Evolutionary conservation across 148 eudicot genomes (phyloP).

Genomic region (Spergularia bocconei): DNA sequence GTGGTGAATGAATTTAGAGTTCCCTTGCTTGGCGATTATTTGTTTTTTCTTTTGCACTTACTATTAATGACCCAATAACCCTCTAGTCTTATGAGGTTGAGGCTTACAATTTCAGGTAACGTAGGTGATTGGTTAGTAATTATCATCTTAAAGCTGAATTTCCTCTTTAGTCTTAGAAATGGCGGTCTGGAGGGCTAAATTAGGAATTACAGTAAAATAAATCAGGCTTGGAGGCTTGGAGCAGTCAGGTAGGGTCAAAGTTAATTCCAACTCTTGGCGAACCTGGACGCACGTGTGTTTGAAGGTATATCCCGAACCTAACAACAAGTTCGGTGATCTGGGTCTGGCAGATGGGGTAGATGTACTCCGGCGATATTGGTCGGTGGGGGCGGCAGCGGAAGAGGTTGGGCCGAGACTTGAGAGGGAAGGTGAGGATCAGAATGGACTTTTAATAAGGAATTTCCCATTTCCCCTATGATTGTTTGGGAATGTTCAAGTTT

Average conservation of each 20-base stretch:
- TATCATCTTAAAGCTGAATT: too few relatives aligned
- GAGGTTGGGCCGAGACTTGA: background rate
- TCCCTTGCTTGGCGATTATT: background rate
- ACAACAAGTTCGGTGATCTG: slow-evolving; percentile 72
- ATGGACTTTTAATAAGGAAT: slow-evolving; percentile 18
- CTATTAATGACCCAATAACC: background rate
- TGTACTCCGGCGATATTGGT: slow-evolving; percentile 53
- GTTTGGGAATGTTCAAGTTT: background rate
- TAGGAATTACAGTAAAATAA: slow-evolving; percentile 47
- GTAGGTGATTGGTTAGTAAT: too few relatives aligned
- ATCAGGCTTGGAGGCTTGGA: slow-evolving; percentile 37
- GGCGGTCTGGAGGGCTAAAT: slow-evolving; percentile 57
- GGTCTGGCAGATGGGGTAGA: slow-evolving; percentile 65
- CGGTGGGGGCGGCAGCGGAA: background rate
- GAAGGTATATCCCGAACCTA: slow-evolving; percentile 68
- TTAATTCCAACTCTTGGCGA: slow-evolving; percentile 40
- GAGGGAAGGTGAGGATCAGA: slow-evolving; percentile 19
- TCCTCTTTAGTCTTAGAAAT: slow-evolving; percentile 26
- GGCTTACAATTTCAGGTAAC: background rate
- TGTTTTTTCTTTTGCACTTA: background rate
- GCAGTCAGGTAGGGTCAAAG: slow-evolving; percentile 49
- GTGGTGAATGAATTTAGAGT: background rate
- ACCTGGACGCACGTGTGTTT: slow-evolving; percentile 58
- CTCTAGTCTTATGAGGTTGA: background rate
- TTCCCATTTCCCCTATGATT: slow-evolving; percentile 29